Evolutionary conservation across 352 stramenopile genomes (phyloP), one percentile per base, ranked within the genome.

Genomic region (Phytophthora cactorum): DNA sequence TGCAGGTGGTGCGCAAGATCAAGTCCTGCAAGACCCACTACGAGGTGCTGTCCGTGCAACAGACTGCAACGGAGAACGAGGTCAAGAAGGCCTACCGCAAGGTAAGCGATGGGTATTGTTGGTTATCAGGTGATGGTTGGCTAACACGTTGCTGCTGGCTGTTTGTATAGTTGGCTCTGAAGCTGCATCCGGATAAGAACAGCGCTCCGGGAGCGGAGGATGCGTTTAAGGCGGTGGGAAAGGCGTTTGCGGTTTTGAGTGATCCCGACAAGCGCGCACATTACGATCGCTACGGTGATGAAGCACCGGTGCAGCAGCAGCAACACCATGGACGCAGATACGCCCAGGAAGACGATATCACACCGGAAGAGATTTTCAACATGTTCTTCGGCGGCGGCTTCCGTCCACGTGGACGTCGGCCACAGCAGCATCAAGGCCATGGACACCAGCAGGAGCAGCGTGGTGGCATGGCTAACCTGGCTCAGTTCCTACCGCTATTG

Each of bases 141-240:
- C 14, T 70, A 38, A 65, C 38, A 2, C 52, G 14, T 11, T 52
- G 51, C 17, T 67, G 15, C 32, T 52, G 50, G 11, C 7, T 67
- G 59, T 62, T 22, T 63, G 4, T 68, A n/a, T 74, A 96, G 87
- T 78, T 96, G 43, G 91, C 91, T 17, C 68, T 97, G 7, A 97
- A 96, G 68, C 69, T 97, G 7, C 91, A 97, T 70, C 91, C 91
- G 0, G 91, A 97, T 70, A 97, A 97, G 79, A 99, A 99, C 80
- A 97, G 89, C 11, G 97, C 96, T 1, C 97, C 96, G 1, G 91
- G 97, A 41, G 96, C 97, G 4, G 97, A 99, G 70, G 97, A 99
- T 66, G 97, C 97, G 29, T 99, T 99, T 81, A 99, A 99, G 79
- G 95, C 89, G 2, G 89, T 96, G 3, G 89, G 89, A 58, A 93